Conservation (phyloP, 257 asterid genomes). For the Sherardia arvensis region DNA sequence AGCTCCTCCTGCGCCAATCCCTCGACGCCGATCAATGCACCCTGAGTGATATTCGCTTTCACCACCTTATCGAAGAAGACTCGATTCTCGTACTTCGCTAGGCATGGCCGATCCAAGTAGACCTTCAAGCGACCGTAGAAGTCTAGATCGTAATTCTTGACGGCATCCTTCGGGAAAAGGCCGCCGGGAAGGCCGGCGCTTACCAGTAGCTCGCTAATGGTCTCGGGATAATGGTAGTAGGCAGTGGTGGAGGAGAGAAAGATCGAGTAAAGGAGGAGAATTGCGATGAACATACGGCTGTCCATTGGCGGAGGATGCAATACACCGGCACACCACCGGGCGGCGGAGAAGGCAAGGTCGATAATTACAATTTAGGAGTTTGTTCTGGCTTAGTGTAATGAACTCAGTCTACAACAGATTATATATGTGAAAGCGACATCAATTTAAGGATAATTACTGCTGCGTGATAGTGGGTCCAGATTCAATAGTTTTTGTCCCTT, state of each 20-base stretch:
- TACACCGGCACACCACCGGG: too few relatives aligned
- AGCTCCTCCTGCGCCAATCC: slow-evolving; percentile 86
- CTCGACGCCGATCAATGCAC: slow-evolving; percentile 69
- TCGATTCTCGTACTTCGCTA: slow-evolving; percentile 65
- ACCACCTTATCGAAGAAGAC: slow-evolving; percentile 65
- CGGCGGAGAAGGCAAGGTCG: too few relatives aligned
- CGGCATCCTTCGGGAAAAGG: slow-evolving; percentile 70
- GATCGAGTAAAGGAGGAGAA: slow-evolving; percentile 15
- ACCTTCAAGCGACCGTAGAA: slow-evolving; percentile 51
- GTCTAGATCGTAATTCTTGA: slow-evolving; percentile 45
- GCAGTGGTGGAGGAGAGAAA: slow-evolving; percentile 20
- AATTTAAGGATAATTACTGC: too few relatives aligned
- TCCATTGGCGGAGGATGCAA: too few relatives aligned
- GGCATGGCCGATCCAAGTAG: slow-evolving; percentile 61
- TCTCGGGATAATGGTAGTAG: too few relatives aligned
- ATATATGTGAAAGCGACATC: too few relatives aligned
- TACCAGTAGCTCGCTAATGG: slow-evolving; percentile 59
- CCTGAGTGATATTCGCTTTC: slow-evolving; percentile 69
- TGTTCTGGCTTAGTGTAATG: too few relatives aligned
- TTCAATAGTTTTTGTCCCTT: too few relatives aligned
- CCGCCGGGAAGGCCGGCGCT: slow-evolving; percentile 80
- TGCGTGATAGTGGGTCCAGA: too few relatives aligned
- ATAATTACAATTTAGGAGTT: too few relatives aligned
- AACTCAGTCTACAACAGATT: too few relatives aligned
- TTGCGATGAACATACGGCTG: too few relatives aligned